A percentile compares a stretch with the other conserved stretches of the same genome.
Evolutionary conservation across 345 rosid genomes (phyloP).

Genomic region (Syzygium aqueum): DNA sequence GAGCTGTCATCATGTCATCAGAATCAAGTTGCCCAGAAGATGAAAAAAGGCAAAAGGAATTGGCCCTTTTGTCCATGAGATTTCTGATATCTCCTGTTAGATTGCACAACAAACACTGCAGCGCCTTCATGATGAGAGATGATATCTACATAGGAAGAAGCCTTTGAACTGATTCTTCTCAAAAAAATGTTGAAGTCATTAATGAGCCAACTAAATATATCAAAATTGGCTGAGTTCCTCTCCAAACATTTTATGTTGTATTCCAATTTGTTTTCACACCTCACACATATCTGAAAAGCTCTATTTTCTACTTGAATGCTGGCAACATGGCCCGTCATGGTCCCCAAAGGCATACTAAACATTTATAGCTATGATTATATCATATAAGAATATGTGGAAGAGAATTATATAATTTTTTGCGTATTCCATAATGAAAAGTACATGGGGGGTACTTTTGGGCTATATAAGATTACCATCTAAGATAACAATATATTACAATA

Average conservation of each 20-base stretch:
- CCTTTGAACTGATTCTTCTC: not conserved
- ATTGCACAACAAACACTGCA: not conserved
- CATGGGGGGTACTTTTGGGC: not conserved
- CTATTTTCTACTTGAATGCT: not conserved
- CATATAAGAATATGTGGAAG: not conserved
- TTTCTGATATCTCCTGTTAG: not conserved
- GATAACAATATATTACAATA: not conserved
- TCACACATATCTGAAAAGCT: not conserved
- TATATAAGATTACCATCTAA: not conserved
- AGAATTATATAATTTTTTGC: not conserved
- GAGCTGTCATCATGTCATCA: not conserved
- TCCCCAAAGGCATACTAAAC: not conserved
- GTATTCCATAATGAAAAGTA: not conserved
- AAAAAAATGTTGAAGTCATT: not conserved
- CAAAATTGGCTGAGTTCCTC: not conserved
- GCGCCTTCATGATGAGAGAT: not conserved
- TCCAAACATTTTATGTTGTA: not conserved
- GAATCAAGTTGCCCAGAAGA: not conserved
- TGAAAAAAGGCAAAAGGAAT: not conserved
- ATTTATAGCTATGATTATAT: not conserved
- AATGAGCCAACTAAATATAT: not conserved
- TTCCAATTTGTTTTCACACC: not conserved
- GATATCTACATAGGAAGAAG: not conserved
- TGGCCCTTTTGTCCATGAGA: not conserved
- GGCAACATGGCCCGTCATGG: not conserved